Evolutionary conservation across 2,329 filamentous ascomycete genomes (phyloP).

Genomic region (Paradendryphiella salina): DNA sequence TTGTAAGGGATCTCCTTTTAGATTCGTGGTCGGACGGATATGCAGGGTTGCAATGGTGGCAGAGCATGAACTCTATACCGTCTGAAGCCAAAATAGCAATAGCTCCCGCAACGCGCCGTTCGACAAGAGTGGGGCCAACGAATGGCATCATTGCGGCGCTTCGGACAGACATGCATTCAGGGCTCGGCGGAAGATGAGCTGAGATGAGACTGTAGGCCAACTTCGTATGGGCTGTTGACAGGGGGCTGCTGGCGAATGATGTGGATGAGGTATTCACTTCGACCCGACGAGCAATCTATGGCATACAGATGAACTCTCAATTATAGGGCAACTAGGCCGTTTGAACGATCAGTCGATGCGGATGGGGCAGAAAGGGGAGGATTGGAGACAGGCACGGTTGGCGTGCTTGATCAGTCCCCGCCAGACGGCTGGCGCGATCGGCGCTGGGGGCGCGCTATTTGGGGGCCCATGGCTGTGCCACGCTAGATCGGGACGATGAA

Average conservation of each 20-base stretch:
- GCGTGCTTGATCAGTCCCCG: constrained; percentile 2
- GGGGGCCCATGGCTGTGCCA: constrained; percentile 6
- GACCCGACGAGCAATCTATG: background rate
- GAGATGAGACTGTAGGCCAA: constrained; percentile 8
- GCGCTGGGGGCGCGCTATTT: constrained; percentile 9
- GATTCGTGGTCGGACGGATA: constrained; percentile 11
- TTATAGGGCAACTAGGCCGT: background rate
- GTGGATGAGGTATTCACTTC: background rate
- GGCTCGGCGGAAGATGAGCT: constrained; percentile 12
- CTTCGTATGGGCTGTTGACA: constrained; percentile 1
- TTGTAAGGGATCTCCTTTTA: constrained; percentile 16
- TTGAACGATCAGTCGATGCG: background rate
- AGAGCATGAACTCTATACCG: constrained; percentile 23
- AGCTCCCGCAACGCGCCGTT: constrained; percentile 12
- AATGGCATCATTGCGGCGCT: constrained; percentile 17
- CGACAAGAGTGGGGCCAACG: constrained; percentile 15
- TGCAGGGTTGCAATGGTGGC: constrained; percentile 20
- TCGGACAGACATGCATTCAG: constrained; percentile 10
- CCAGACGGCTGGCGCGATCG: background rate
- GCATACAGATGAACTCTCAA: background rate
- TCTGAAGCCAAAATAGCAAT: constrained; percentile 29
- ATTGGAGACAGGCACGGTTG: constrained; percentile 2
- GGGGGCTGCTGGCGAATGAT: background rate
- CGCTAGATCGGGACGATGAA: constrained; percentile 3
- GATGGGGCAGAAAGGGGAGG: background rate